Evolutionary conservation across 75 land plant species (phyloP), one percentile per base, ranked within the genome.

Genomic region (Larix kaempferi): DNA sequence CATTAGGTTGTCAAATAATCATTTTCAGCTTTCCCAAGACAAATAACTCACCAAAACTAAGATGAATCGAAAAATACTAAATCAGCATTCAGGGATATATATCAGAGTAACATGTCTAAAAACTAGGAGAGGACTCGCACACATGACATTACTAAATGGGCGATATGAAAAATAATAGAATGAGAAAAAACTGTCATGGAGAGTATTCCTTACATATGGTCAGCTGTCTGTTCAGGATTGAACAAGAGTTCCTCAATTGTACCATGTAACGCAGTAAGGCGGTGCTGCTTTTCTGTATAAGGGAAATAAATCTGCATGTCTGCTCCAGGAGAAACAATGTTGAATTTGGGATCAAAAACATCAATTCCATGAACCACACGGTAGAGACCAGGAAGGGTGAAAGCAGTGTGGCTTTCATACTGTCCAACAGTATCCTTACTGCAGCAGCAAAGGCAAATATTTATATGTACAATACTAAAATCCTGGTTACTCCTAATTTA

Each of bases 321-420:
- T 35, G 91, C 89, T 73, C 91, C 92, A 52, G 89, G 92, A 3
- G 92, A 91, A 5, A 89, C 92, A 80, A 91, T 89, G 79, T 91
- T 91, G 78, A 91, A 91, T 78, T 91, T 91, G 16, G 93, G 93
- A 71, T 91, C 93, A 75, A 91, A 91, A 33, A 89, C 92, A 82
- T 91, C 87, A 77, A 91, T 86, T 7, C 92, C 92, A 63, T 91
- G 83, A 59, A 91, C 89, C 15, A 91, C 89, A n/a, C 92, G 80
- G 60, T 89, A 91, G 5, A 86, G 79, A 39, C 92, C 92, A 64
- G 92, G 92, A 39, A 91, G 75, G n/a, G 91, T 85, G 80, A 89
- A 91, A 25, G 92, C 89, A 7, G 78, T 74, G 72, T 91, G 92
- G 59, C 89, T 91, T 73, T 91, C 92, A 69, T 91, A 91, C 62